A percentile compares a stretch with the other conserved stretches of the same genome.
Evolutionary conservation across 2,329 filamentous ascomycete species (phyloP).

Genomic region (Zasmidium cellare): DNA sequence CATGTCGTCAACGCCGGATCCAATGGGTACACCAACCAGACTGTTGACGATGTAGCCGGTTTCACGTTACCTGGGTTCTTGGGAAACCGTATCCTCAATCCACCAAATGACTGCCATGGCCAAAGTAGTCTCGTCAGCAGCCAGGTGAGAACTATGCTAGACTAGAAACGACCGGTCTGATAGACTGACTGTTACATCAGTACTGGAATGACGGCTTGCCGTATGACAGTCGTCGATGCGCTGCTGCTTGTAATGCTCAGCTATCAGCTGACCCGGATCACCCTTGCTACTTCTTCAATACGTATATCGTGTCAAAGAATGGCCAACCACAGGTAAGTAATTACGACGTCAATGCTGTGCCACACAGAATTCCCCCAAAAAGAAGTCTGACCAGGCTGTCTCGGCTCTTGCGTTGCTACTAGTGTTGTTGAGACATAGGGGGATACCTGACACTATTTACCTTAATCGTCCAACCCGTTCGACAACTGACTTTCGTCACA

Average conservation of each 20-base stretch:
- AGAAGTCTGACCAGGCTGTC: too few relatives aligned
- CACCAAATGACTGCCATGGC: conserved; percentile 27
- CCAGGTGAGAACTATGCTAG: too few relatives aligned
- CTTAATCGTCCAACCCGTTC: too few relatives aligned
- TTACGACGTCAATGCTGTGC: conserved; percentile 21
- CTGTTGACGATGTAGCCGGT: conserved; percentile 7
- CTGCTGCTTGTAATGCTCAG: conserved; percentile 6
- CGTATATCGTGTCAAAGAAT: conserved; percentile 20
- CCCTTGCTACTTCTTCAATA: conserved; percentile 23
- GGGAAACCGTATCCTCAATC: conserved; percentile 28
- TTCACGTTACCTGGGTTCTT: conserved; percentile 19
- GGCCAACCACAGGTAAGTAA: conserved; percentile 19
- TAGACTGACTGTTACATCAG: too few relatives aligned
- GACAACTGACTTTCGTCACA: not conserved
- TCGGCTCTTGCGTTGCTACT: too few relatives aligned
- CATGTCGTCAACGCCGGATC: conserved; percentile 18
- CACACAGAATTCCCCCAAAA: too few relatives aligned
- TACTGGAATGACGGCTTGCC: conserved; percentile 29
- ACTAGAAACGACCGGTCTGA: too few relatives aligned
- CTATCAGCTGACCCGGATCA: not conserved
- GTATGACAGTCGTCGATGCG: conserved; percentile 35
- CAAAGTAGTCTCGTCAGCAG: conserved; percentile 29
- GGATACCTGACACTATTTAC: too few relatives aligned
- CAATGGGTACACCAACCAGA: conserved; percentile 19
- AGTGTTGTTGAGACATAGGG: too few relatives aligned